Percentiles rank a stretch among this genome's conserved stretches.
Evolutionary conservation across 2,329 filamentous ascomycete species (phyloP).

Genomic region (Fusarium sp.): DNA sequence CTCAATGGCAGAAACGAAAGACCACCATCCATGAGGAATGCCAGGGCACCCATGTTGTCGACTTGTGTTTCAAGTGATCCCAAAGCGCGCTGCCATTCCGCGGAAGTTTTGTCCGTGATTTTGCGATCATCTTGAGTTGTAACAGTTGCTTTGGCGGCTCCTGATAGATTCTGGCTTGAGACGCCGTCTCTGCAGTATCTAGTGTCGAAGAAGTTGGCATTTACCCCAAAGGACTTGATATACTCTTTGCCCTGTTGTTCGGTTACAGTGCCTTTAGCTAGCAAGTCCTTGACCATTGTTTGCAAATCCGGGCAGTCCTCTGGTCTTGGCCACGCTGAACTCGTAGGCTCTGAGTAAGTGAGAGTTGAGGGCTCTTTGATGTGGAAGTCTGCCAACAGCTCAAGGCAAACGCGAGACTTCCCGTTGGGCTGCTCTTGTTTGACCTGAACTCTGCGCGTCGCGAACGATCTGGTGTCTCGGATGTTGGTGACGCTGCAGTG

Average conservation of each 20-base stretch:
- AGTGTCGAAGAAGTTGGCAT: slow-evolving; percentile 53
- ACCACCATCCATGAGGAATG: slow-evolving; percentile 62
- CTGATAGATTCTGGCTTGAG: slow-evolving; percentile 60
- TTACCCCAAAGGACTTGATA: slow-evolving; percentile 50
- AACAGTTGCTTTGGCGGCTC: slow-evolving; percentile 57
- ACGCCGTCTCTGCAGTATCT: slow-evolving; percentile 58
- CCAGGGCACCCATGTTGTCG: slow-evolving; percentile 57
- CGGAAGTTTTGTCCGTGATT: slow-evolving; percentile 55
- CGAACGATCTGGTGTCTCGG: slow-evolving; percentile 63
- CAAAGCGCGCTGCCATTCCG: slow-evolving; percentile 58
- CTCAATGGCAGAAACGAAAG: slow-evolving; percentile 61
- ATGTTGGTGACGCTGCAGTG: slow-evolving; percentile 54
- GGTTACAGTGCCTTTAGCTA: slow-evolving; percentile 46
- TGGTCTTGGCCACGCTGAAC: slow-evolving; percentile 49
- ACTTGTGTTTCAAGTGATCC: slow-evolving; percentile 40
- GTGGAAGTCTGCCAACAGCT: slow-evolving; percentile 64
- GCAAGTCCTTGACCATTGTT: slow-evolving; percentile 25
- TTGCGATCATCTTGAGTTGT: slow-evolving; percentile 54
- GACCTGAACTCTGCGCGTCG: slow-evolving; percentile 62
- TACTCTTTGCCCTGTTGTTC: slow-evolving; percentile 45
- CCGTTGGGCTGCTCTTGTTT: slow-evolving; percentile 58
- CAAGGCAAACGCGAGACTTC: slow-evolving; percentile 56
- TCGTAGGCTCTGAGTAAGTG: slow-evolving; percentile 57
- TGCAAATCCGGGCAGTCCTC: slow-evolving; percentile 44
- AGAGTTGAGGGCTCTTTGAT: slow-evolving; percentile 56